Percentiles rank a stretch among this genome's conserved stretches.
Conservation (phyloP, 805 yeast genomes). For the Sugiyamaella qingdaonensis region DNA sequence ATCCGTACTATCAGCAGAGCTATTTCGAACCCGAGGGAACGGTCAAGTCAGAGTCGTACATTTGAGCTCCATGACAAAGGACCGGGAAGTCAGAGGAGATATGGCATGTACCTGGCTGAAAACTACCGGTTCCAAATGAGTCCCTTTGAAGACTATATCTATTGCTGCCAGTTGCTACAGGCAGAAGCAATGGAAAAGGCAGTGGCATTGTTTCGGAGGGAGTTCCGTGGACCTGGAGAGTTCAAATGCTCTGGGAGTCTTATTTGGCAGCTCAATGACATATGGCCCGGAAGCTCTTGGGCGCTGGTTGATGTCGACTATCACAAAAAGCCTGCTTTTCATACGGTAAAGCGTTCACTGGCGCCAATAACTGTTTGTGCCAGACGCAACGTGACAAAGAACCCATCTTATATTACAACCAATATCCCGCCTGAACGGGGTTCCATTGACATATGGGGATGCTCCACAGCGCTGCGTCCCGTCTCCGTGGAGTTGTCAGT, state of each 20-base stretch:
- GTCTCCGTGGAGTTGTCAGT: neutral
- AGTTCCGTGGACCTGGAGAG: slow-evolving; percentile 37
- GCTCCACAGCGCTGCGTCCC: neutral
- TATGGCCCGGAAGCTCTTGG: slow-evolving; percentile 51
- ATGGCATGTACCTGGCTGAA: slow-evolving; percentile 43
- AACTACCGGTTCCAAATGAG: slow-evolving; percentile 35
- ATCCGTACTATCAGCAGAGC: slow-evolving; percentile 34
- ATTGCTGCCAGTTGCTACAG: slow-evolving; percentile 48
- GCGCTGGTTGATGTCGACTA: slow-evolving; percentile 40
- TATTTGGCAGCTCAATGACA: slow-evolving; percentile 52
- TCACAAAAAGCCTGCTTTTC: slow-evolving; percentile 44
- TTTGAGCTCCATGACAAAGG: slow-evolving; percentile 48
- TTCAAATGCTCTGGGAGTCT: slow-evolving; percentile 43
- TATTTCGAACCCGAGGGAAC: slow-evolving; percentile 37
- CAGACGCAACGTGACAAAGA: slow-evolving; percentile 22
- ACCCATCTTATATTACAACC: neutral
- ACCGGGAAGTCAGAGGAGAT: slow-evolving; percentile 41
- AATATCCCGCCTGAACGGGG: slow-evolving; percentile 2
- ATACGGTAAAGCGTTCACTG: slow-evolving; percentile 42
- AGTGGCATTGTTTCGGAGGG: slow-evolving; percentile 40
- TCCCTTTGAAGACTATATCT: slow-evolving; percentile 36
- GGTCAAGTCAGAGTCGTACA: slow-evolving; percentile 40
- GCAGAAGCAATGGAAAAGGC: slow-evolving; percentile 46
- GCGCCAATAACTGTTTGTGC: slow-evolving; percentile 33
- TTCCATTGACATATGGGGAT: slow-evolving; percentile 6